A percentile compares a stretch with the other conserved stretches of the same genome.
Evolutionary conservation across 345 rosid genomes (phyloP).

Genomic region (Rhizophora mangle): DNA sequence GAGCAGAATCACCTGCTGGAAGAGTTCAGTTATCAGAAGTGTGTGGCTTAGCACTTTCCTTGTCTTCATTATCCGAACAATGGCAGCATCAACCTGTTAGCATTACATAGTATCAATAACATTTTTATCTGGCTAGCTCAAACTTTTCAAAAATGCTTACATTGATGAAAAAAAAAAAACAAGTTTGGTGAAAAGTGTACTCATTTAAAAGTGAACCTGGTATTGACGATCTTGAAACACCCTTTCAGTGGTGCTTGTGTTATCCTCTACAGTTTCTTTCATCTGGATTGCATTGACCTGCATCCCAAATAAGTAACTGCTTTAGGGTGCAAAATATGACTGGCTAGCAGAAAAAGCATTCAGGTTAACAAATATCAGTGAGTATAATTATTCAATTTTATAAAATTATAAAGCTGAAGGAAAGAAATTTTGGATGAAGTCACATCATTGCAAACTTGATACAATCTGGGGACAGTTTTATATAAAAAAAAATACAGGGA

Average conservation of each 20-base stretch:
- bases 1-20: conserved; percentile 72
- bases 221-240: conserved; percentile 98
- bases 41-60: conserved; percentile 97
- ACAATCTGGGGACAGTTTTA: neutral
- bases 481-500: neutral
- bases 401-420: too few relatives aligned
- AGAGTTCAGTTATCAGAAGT: conserved; percentile 96
- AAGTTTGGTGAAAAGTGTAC: neutral
- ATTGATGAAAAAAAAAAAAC: neutral
- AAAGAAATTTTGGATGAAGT: neutral
- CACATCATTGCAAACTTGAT: neutral
- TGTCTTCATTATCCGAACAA: conserved; percentile 97
- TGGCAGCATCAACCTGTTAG: conserved; percentile 91
- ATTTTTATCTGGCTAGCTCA: conserved; percentile 4
- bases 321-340: neutral
- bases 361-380: neutral
- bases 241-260: conserved; percentile 93
- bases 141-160: neutral
- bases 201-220: conserved; percentile 55
- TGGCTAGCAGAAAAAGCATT: neutral
- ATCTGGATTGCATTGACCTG: conserved; percentile 99
- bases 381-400: neutral
- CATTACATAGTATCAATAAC: neutral
- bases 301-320: conserved; percentile 17
- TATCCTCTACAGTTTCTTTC: conserved; percentile 99